A percentile compares a stretch with the other conserved stretches of the same genome.
These are phyloP conservation scores for Solanum microdontum DNA, from an alignment of 257 asterid genomes.

Conservation along the genomic window DNA sequence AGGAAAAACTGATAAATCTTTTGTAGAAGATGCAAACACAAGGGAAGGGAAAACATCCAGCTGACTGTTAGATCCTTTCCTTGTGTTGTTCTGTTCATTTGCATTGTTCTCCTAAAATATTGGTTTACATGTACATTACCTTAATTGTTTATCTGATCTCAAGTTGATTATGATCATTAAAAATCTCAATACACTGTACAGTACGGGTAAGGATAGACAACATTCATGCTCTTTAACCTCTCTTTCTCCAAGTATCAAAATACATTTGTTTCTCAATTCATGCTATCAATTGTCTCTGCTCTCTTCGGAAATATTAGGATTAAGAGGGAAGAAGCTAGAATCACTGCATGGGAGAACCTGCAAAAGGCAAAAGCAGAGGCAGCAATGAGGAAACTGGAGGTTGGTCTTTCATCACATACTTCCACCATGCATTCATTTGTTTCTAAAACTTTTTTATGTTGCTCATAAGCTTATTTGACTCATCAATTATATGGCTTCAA, in stretches of 20 bases:
- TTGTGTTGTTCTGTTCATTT: not conserved
- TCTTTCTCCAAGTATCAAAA: not conserved
- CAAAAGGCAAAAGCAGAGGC: conserved; percentile 87
- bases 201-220: not conserved
- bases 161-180: not conserved
- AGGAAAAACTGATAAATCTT: not conserved
- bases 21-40: not conserved
- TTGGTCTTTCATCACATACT: conserved; percentile 2
- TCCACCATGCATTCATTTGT: not conserved
- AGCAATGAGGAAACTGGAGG: conserved; percentile 67
- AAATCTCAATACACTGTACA: not conserved
- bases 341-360: conserved; percentile 72
- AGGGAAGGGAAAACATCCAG: not conserved
- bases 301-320: conserved; percentile 23
- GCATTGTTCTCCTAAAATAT: not conserved
- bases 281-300: not conserved
- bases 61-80: not conserved
- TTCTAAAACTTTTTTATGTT: not conserved
- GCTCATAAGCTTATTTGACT: not conserved
- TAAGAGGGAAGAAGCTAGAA: conserved; percentile 61
- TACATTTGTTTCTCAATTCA: not conserved
- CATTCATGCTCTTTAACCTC: not conserved
- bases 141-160: not conserved
- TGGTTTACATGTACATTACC: not conserved
- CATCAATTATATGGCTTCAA: not conserved